Evolutionary conservation across 2,329 filamentous ascomycete species (phyloP).

Genomic region (Trichoderma atrobrunneum): DNA sequence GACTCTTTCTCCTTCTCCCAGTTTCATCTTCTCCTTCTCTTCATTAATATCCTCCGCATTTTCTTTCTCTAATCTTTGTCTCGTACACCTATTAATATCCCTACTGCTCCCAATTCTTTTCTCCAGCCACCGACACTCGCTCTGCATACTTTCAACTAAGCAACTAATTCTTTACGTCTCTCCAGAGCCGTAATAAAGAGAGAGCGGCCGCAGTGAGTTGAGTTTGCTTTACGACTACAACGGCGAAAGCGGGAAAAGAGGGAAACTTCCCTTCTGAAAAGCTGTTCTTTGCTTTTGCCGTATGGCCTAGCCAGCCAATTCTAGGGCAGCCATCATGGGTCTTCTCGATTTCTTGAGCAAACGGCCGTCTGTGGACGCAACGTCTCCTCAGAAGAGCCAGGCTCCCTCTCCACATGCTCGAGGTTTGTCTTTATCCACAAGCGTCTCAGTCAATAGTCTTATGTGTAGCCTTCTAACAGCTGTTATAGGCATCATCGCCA

Average conservation of each 20-base stretch:
- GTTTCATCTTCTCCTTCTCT: neutral
- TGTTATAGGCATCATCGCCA: neutral
- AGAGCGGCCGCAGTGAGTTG: neutral
- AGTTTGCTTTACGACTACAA: neutral
- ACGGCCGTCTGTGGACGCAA: slow-evolving; percentile 12
- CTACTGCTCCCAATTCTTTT: neutral
- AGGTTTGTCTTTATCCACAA: slow-evolving; percentile 1
- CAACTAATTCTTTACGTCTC: neutral
- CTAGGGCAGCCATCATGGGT: slow-evolving; percentile 18
- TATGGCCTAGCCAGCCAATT: slow-evolving; percentile 8
- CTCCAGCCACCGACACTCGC: neutral
- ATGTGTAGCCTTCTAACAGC: neutral
- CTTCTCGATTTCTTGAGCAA: slow-evolving; percentile 17
- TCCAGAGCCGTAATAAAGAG: neutral
- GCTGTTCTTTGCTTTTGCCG: neutral
- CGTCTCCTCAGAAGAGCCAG: neutral
- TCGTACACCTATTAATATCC: neutral
- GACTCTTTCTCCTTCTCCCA: slow-evolving; percentile 12
- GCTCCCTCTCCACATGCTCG: neutral
- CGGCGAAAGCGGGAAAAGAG: neutral
- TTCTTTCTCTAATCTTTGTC: neutral
- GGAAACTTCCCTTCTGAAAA: neutral
- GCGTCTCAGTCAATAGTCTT: neutral
- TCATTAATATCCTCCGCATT: neutral
- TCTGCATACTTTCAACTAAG: neutral